A percentile compares a stretch with the other conserved stretches of the same genome.
Evolutionary conservation across 371 early-diverging fungal species (phyloP).

Genomic region (Rhizomucor pusillus): DNA sequence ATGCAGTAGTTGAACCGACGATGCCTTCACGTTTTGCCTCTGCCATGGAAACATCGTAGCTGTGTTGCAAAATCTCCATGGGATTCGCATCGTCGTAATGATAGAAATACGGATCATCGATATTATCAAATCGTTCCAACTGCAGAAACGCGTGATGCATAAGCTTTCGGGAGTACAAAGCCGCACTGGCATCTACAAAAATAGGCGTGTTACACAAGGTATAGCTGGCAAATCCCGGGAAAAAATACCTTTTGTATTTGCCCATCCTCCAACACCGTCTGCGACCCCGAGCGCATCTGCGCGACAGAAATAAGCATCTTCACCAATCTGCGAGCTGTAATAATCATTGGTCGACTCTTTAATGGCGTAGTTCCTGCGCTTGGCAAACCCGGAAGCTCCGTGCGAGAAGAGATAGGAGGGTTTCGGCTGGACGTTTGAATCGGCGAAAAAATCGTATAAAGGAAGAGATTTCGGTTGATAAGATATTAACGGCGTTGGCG

Average conservation of each 20-base stretch:
- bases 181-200: slow-evolving; percentile 75
- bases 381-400: slow-evolving; percentile 76
- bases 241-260: slow-evolving; percentile 32
- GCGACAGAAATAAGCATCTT: slow-evolving; percentile 79
- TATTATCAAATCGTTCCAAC: slow-evolving; percentile 68
- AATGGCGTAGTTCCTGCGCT: slow-evolving; percentile 43
- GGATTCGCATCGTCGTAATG: slow-evolving; percentile 79
- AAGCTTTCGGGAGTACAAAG: slow-evolving; percentile 82
- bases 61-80: slow-evolving; percentile 69
- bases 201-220: slow-evolving; percentile 1
- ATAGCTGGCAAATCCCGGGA: slow-evolving; percentile 7
- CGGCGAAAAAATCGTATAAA: slow-evolving; percentile 32
- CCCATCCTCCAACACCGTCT: slow-evolving; percentile 87
- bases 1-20: slow-evolving; percentile 89
- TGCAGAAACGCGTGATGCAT: slow-evolving; percentile 91
- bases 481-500: too few relatives aligned
- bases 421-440: slow-evolving; percentile 37
- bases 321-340: slow-evolving; percentile 74
- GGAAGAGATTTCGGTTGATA: slow-evolving; percentile 6
- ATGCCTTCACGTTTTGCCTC: slow-evolving; percentile 69
- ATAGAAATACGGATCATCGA: slow-evolving; percentile 41
- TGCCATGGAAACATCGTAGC: slow-evolving; percentile 70
- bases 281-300: slow-evolving; percentile 80
- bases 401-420: slow-evolving; percentile 63
- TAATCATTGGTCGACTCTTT: slow-evolving; percentile 56